These are phyloP conservation scores for Trifolium subterraneum DNA, from an alignment of 306 rosid genomes.

Conservation along the genomic window DNA sequence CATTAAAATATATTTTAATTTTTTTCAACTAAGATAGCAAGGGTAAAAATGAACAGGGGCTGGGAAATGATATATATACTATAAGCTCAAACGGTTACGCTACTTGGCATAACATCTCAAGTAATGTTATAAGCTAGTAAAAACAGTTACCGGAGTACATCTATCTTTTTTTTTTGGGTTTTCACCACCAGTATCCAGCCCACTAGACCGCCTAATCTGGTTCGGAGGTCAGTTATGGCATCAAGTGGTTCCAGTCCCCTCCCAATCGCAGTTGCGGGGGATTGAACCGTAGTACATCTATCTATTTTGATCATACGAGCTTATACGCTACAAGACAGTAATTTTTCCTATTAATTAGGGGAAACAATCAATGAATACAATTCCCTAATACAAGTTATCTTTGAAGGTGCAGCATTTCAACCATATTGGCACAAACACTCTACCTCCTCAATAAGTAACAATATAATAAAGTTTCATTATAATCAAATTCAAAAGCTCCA, in stretches of 20 bases:
- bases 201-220: too few species aligned
- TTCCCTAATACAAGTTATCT: neutral
- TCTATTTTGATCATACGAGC: too few species aligned
- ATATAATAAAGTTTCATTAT: neutral
- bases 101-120: neutral
- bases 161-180: too few species aligned
- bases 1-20: neutral
- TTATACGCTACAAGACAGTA: neutral
- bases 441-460: neutral
- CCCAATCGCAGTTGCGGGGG: too few species aligned
- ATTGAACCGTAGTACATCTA: too few species aligned
- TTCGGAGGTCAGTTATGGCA: too few species aligned
- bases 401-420: neutral
- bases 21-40: neutral
- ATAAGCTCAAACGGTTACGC: neutral
- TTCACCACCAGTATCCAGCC: too few species aligned
- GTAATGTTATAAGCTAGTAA: neutral
- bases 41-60: neutral
- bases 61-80: neutral
- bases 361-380: neutral
- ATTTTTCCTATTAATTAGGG: neutral
- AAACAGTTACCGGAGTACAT: neutral
- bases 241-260: too few species aligned
- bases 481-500: slow-evolving; percentile 19
- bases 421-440: neutral